These are phyloP conservation scores for Cystoderma amianthinum DNA, from an alignment of 768 basidiomycete genomes.

Conservation along the genomic window DNA sequence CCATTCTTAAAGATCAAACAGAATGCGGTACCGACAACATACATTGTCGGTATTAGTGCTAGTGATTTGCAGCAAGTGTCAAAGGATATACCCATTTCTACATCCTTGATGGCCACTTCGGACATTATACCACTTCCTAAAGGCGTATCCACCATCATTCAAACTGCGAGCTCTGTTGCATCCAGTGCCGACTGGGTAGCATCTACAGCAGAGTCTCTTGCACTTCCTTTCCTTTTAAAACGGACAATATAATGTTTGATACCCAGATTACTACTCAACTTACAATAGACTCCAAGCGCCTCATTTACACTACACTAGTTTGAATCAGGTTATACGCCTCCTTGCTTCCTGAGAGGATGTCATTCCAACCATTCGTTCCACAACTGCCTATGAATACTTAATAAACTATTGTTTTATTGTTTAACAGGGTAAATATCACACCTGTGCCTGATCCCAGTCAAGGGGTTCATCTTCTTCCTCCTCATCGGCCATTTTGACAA, in stretches of 20 bases:
- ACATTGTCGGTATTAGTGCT: no score
- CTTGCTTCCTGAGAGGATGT: conserved; percentile 24
- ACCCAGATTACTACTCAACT: no score
- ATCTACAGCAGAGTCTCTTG: no score
- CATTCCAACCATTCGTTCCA: conserved; percentile 56
- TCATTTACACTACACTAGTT: not conserved
- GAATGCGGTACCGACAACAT: conserved; percentile 43
- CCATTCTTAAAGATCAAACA: conserved; percentile 63
- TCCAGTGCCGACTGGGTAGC: no score
- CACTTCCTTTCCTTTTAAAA: no score
- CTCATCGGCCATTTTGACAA: conserved; percentile 36
- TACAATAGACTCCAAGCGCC: no score
- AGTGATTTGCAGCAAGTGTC: no score
- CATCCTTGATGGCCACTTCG: conserved; percentile 3
- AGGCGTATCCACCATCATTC: conserved; percentile 3
- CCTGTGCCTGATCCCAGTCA: conserved; percentile 72
- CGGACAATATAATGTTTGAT: no score
- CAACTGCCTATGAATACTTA: conserved; percentile 29
- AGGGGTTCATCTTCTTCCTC: conserved; percentile 60
- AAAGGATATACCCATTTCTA: no score
- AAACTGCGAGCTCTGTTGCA: no score
- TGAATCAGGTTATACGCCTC: conserved; percentile 17
- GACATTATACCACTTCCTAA: conserved; percentile 5
- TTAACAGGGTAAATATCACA: conserved; percentile 13
- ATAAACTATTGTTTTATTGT: not conserved